Conservation (phyloP, 805 yeast genomes). For the Myxozyma sirexii region DNA sequence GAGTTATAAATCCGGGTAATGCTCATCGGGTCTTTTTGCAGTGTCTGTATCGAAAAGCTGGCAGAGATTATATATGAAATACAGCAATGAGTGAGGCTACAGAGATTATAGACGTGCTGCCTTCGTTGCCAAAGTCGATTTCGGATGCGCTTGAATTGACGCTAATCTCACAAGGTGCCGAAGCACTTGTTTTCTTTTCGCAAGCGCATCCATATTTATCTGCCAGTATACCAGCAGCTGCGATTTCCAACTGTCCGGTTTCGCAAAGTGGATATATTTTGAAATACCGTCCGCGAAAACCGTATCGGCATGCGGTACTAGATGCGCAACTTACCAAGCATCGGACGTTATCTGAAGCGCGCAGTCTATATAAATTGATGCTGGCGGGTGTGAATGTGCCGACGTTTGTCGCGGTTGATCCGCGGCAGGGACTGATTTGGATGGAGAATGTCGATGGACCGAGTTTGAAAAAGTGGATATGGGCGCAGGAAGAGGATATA, state of each 20-base stretch:
- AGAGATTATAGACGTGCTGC: background rate
- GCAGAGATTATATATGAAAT: background rate
- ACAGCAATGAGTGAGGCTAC: background rate
- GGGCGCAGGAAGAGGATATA: slow-evolving; percentile 39
- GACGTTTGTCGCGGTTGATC: slow-evolving; percentile 71
- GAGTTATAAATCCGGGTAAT: background rate
- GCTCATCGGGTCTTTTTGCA: background rate
- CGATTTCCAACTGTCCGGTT: background rate
- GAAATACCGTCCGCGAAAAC: slow-evolving; percentile 85
- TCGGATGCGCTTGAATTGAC: slow-evolving; percentile 14
- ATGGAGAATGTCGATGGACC: slow-evolving; percentile 74
- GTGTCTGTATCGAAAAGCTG: too few relatives aligned
- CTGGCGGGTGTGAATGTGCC: slow-evolving; percentile 68
- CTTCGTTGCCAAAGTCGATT: slow-evolving; percentile 13
- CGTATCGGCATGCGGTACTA: slow-evolving; percentile 83
- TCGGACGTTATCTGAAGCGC: slow-evolving; percentile 82
- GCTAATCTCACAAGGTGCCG: slow-evolving; percentile 37
- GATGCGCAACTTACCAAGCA: slow-evolving; percentile 76
- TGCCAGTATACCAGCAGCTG: background rate
- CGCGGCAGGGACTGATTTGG: slow-evolving; percentile 79
- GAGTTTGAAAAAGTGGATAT: slow-evolving; percentile 43
- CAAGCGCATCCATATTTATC: slow-evolving; percentile 31
- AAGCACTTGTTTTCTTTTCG: slow-evolving; percentile 32
- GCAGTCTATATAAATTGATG: slow-evolving; percentile 63
- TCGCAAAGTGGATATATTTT: slow-evolving; percentile 47